Conservation (phyloP, 495 filamentous ascomycete genomes). For the Parachaetomium inaequale region DNA sequence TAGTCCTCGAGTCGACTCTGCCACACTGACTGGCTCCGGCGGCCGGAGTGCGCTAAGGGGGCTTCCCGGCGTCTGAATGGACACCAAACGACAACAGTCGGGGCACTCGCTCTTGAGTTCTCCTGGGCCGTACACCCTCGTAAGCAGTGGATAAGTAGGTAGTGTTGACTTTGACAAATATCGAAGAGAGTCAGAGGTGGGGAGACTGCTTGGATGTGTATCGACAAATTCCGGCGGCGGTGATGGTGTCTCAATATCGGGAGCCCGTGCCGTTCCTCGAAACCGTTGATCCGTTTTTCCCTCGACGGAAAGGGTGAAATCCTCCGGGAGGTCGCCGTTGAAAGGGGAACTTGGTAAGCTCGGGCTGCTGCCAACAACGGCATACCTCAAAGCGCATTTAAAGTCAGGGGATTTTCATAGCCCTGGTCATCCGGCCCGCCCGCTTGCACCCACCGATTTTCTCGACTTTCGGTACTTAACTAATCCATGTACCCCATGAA, state of each 20-base stretch:
- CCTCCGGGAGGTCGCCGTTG: neutral
- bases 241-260: conserved; percentile 6
- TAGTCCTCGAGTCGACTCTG: conserved; percentile 32
- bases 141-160: neutral
- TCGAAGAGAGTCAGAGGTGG: conserved; percentile 7
- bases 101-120: conserved; percentile 24
- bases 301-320: neutral
- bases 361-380: neutral
- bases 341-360: neutral
- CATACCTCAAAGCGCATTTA: neutral
- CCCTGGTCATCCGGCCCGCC: neutral
- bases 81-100: conserved; percentile 22
- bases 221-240: neutral
- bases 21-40: conserved; percentile 41
- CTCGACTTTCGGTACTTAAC: conserved; percentile 16
- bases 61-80: conserved; percentile 31
- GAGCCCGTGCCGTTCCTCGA: neutral
- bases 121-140: conserved; percentile 20
- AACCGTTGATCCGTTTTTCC: conserved; percentile 1
- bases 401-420: neutral
- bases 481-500: too few species aligned
- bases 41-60: conserved; percentile 24
- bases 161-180: conserved; percentile 14
- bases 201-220: conserved; percentile 2
- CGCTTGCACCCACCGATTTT: conserved; percentile 2